phyloP scores from a whole-genome alignment of 768 basidiomycete species.

The Hygrophorus pudorinus region DNA sequence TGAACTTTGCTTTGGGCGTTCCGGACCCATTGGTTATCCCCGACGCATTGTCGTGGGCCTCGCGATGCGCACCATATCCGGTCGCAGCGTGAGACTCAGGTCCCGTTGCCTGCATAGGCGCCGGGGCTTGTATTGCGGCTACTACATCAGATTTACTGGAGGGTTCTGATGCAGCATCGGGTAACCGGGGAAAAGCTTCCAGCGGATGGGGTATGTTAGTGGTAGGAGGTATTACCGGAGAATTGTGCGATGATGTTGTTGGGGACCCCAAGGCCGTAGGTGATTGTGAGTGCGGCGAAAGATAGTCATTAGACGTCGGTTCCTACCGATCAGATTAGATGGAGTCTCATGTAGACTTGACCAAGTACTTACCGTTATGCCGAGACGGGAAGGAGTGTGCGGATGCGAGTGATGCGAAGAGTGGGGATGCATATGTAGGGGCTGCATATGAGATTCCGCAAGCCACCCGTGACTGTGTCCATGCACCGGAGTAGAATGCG shows the following conservation, averaged over 20 bases:
- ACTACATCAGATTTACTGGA: background rate
- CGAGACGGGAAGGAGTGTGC: slow-evolving; percentile 27
- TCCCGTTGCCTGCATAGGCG: background rate
- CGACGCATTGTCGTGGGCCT: background rate
- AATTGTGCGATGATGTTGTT: background rate
- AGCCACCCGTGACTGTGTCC: slow-evolving; percentile 11
- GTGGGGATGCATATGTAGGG: slow-evolving; percentile 10
- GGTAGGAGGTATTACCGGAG: background rate
- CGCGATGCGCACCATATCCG: too few species aligned
- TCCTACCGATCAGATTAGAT: background rate
- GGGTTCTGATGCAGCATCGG: background rate
- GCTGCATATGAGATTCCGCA: slow-evolving; percentile 18
- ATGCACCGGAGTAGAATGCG: slow-evolving; percentile 13
- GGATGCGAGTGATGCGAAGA: slow-evolving; percentile 7
- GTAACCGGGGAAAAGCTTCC: background rate
- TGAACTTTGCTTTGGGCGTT: slow-evolving; percentile 36
- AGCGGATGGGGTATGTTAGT: background rate
- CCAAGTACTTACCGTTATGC: slow-evolving; percentile 21
- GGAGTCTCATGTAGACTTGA: background rate
- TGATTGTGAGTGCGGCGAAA: background rate
- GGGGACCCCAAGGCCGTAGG: background rate
- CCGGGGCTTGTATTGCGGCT: slow-evolving; percentile 2
- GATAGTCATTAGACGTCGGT: background rate
- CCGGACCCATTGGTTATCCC: slow-evolving; percentile 14
- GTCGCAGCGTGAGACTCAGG: background rate